Conservation (phyloP, 2,329 filamentous ascomycete species). For the Penicillium rolfsii region DNA sequence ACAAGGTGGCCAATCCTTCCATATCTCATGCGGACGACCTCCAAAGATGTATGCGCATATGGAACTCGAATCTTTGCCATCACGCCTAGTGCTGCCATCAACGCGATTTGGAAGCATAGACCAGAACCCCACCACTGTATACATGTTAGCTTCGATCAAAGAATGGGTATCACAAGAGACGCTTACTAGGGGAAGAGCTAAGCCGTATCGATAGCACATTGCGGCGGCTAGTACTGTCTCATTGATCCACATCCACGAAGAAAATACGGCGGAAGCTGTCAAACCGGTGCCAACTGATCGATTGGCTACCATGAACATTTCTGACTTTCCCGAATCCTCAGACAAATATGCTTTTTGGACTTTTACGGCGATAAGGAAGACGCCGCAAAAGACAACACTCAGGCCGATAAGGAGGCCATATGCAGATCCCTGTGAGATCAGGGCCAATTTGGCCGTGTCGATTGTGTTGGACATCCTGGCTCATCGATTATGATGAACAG, state of each 20-base stretch:
- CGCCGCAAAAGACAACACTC: conserved; percentile 51
- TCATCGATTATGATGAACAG: background rate
- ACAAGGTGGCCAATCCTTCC: conserved; percentile 47
- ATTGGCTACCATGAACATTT: conserved; percentile 48
- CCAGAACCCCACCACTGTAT: conserved; percentile 44
- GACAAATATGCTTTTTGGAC: conserved; percentile 45
- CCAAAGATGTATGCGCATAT: conserved; percentile 56
- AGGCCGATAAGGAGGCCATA: conserved; percentile 57
- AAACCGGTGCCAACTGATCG: conserved; percentile 43
- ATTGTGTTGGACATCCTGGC: conserved; percentile 17
- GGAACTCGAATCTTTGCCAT: conserved; percentile 55
- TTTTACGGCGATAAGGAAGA: conserved; percentile 53
- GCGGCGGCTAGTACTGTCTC: conserved; percentile 42
- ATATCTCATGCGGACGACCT: conserved; percentile 55
- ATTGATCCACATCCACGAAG: conserved; percentile 47
- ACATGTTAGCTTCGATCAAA: background rate
- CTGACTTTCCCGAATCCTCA: conserved; percentile 45
- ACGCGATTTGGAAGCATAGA: conserved; percentile 53
- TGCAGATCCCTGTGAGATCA: conserved; percentile 36
- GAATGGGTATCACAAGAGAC: background rate
- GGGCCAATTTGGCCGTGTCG: conserved; percentile 26
- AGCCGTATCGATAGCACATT: conserved; percentile 40
- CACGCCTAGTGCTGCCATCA: conserved; percentile 56
- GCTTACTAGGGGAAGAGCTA: conserved; percentile 41
- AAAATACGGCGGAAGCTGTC: conserved; percentile 44